Evolutionary conservation across 768 basidiomycete species (phyloP).

Genomic region (Lactifluus rugatus): DNA sequence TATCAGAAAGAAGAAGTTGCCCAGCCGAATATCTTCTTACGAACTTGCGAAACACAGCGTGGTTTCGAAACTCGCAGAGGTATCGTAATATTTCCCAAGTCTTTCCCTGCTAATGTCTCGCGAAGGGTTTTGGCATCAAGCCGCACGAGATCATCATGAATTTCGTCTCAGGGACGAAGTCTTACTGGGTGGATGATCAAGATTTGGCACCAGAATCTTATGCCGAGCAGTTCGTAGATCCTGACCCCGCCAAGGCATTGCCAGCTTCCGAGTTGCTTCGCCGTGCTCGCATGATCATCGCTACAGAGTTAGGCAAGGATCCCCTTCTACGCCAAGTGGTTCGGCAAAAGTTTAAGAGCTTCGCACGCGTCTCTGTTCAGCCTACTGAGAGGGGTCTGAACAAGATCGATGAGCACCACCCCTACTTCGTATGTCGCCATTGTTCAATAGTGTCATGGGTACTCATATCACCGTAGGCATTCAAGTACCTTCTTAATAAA

Average conservation of each 20-base stretch:
- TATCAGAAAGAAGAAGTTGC: conserved; percentile 63
- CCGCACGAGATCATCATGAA: conserved; percentile 81
- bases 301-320: conserved; percentile 88
- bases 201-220: conserved; percentile 68
- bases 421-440: conserved; percentile 49
- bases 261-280: conserved; percentile 59
- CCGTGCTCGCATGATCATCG: conserved; percentile 72
- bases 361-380: conserved; percentile 65
- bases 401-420: conserved; percentile 68
- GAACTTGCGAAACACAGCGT: conserved; percentile 75
- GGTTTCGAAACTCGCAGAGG: conserved; percentile 70
- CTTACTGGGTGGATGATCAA: conserved; percentile 72
- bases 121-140: conserved; percentile 74
- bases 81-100: conserved; percentile 26
- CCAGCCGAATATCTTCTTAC: conserved; percentile 76
- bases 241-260: conserved; percentile 48
- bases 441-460: background rate
- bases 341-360: conserved; percentile 61
- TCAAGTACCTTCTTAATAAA: conserved; percentile 89
- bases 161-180: conserved; percentile 49
- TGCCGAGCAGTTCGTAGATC: conserved; percentile 80
- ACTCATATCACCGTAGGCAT: conserved; percentile 46
- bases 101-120: background rate
- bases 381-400: conserved; percentile 81
- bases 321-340: conserved; percentile 75